Base-by-base conservation (phyloP, 73 alveolate species). In the Paramecium octaurelia region DNA sequence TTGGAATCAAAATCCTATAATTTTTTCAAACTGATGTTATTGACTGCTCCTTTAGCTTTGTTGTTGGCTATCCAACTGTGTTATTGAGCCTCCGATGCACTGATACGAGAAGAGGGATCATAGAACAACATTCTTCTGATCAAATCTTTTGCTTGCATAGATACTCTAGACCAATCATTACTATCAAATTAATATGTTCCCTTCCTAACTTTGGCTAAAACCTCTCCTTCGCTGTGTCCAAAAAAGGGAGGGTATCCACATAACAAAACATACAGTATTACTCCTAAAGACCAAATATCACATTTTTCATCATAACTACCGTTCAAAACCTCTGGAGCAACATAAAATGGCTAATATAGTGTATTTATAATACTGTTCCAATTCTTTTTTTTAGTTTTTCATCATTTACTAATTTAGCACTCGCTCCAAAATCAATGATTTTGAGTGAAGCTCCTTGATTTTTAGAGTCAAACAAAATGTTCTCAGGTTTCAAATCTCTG, bases 401-500 rank as follows among this genome's bases (percentile, higher is more conserved):
- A 29, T 58, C 50, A 84, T 46, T 54, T 10, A 46, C 36, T 31
- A 92, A 88, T 42, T 85, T 86, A 21, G 94, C 73, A 43, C 96
- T 85, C 12, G 93, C 93, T 38, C 99, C 99, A 86, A 97, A 97
- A 94, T 97, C 99, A 10, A 95, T 95, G 2, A 97, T 75, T 90
- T 97, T 96, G 46, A 97, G 70, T 42, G 93, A 96, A 1, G 98
- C 95, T 18, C 88, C 89, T 27, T 97, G 98, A 21, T 92, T 57
- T 20, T 92, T 93, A 59, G 93, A 97, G 21, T 94, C 97, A 95
- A 97, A 92, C 64, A 97, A 77, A 34, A 97, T 95, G 93, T 97
- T 97, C 92, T 97, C 99, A 4, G 98, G 99, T 85, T 97, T 97
- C 69, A 97, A 92, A 93, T 97, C 99, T 83, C 99, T 95, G 92